A percentile compares a stretch with the other conserved stretches of the same genome.
Evolutionary conservation across 768 basidiomycete species (phyloP).

Genomic region (Kwoniella bestiolae): DNA sequence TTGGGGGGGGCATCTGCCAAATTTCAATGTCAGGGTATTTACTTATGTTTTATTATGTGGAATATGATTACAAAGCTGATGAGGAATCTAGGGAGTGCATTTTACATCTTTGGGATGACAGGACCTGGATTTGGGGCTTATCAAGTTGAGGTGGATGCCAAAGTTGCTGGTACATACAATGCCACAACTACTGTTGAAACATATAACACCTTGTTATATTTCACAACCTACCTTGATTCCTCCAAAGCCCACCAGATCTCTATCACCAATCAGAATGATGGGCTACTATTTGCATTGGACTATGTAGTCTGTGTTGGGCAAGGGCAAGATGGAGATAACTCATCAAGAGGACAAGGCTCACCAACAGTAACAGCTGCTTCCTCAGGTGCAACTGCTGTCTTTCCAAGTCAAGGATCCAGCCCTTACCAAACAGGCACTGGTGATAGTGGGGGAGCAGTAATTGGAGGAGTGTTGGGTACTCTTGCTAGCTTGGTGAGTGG

Average conservation of each 20-base stretch:
- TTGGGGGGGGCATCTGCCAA: slow-evolving; percentile 25
- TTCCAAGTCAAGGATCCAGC: slow-evolving; percentile 5
- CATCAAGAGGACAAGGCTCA: neutral
- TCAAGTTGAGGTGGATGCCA: slow-evolving; percentile 27
- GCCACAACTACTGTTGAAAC: slow-evolving; percentile 30
- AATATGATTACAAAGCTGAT: neutral
- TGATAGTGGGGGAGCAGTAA: slow-evolving; percentile 24
- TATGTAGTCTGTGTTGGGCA: slow-evolving; percentile 31
- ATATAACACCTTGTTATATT: slow-evolving; percentile 40
- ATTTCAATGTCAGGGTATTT: slow-evolving; percentile 34
- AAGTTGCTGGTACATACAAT: slow-evolving; percentile 28
- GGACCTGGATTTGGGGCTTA: slow-evolving; percentile 40
- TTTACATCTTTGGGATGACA: slow-evolving; percentile 46
- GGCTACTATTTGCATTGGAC: slow-evolving; percentile 42
- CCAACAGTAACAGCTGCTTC: slow-evolving; percentile 13
- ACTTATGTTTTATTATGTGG: neutral
- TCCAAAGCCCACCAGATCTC: slow-evolving; percentile 23
- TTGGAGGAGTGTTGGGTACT: slow-evolving; percentile 29
- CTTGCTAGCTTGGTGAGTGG: slow-evolving; percentile 26
- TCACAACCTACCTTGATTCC: slow-evolving; percentile 27
- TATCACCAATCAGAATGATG: slow-evolving; percentile 38
- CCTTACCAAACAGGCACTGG: neutral
- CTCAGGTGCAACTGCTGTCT: slow-evolving; percentile 16
- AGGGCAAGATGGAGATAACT: no score
- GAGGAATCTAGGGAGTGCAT: slow-evolving; percentile 28